phyloP scores from a whole-genome alignment of 306 rosid species.

The Hippophae gyantsensis region DNA sequence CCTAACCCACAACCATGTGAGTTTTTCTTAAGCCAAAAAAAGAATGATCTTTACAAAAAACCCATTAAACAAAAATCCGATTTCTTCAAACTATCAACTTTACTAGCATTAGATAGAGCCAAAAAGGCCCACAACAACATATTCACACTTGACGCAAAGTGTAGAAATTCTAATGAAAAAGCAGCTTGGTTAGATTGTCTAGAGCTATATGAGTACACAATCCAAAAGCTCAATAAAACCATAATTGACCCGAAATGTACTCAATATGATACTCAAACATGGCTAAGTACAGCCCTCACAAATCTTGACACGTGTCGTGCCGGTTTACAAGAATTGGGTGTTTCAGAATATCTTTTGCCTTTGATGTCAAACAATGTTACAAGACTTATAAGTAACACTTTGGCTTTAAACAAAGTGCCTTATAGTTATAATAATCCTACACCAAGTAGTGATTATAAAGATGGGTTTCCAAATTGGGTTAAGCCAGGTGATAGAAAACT shows the following conservation, averaged over 20 bases:
- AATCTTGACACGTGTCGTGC: slow-evolving; percentile 61
- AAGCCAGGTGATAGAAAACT: slow-evolving; percentile 57
- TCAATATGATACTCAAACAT: slow-evolving; percentile 44
- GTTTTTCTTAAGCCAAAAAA: slow-evolving; percentile 27
- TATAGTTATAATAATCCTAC: neutral
- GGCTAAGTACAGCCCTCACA: slow-evolving; percentile 73
- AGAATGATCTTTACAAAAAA: neutral
- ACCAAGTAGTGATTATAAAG: slow-evolving; percentile 6
- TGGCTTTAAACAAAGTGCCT: slow-evolving; percentile 44
- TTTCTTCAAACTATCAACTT: slow-evolving; percentile 40
- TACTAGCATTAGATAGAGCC: slow-evolving; percentile 45
- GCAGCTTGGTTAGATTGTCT: slow-evolving; percentile 68
- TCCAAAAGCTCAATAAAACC: slow-evolving; percentile 42
- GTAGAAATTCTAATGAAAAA: slow-evolving; percentile 27
- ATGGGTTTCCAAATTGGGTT: slow-evolving; percentile 68
- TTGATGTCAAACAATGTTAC: slow-evolving; percentile 53
- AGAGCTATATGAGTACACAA: slow-evolving; percentile 47
- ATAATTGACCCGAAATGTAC: slow-evolving; percentile 15
- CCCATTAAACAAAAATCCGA: slow-evolving; percentile 50
- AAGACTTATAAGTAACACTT: slow-evolving; percentile 42
- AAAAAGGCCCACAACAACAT: slow-evolving; percentile 25
- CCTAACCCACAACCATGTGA: slow-evolving; percentile 71
- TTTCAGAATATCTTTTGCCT: slow-evolving; percentile 25
- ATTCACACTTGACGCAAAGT: slow-evolving; percentile 36
- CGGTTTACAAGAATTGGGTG: slow-evolving; percentile 56